phyloP scores from a whole-genome alignment of 78 protist genomes.

The Dictyostelium intermedium region DNA sequence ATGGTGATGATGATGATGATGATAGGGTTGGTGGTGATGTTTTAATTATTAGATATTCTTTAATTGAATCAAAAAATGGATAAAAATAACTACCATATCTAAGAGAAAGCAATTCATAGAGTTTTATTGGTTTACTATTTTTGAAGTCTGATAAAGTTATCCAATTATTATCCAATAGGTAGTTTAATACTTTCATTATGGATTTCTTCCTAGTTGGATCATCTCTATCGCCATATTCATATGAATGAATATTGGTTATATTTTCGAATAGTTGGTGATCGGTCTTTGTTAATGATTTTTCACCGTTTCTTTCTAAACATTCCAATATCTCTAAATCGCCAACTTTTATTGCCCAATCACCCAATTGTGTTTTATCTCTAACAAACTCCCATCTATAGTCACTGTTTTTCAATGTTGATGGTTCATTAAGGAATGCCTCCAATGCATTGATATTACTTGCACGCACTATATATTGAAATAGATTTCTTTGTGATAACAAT shows the following conservation, averaged over 20 bases:
- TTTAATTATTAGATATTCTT: background rate
- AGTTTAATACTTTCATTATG: background rate
- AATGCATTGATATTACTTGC: background rate
- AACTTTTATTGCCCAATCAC: background rate
- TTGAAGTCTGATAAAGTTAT: background rate
- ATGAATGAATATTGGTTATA: background rate
- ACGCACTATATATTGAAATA: background rate
- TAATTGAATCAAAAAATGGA: background rate
- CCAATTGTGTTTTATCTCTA: background rate
- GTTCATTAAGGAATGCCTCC: background rate
- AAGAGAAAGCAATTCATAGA: background rate
- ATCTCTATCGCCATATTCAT: background rate
- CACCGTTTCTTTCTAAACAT: background rate
- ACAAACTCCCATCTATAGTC: background rate
- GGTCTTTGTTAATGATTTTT: background rate
- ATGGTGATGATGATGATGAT: background rate
- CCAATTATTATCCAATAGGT: background rate
- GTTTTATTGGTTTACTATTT: background rate
- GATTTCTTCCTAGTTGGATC: background rate
- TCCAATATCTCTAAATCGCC: background rate
- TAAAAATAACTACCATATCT: background rate
- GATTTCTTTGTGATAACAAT: background rate
- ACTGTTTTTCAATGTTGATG: background rate
- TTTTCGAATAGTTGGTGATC: background rate
- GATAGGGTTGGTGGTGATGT: background rate